Evolutionary conservation across 257 asterid genomes (phyloP).

Genomic region (Ophiorrhiza pumila): DNA sequence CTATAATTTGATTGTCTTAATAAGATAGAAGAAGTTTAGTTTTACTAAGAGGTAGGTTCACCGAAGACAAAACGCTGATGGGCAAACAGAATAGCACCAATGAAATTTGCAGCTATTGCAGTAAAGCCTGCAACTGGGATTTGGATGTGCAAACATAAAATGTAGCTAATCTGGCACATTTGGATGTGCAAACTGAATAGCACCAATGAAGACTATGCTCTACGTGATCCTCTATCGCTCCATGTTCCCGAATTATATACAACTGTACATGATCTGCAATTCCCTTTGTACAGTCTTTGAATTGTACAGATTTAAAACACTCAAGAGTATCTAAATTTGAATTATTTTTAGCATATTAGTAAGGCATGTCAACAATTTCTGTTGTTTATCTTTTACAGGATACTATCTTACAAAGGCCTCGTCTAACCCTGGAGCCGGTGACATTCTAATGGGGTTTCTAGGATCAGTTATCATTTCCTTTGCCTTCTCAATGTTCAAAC

Average conservation of each 20-base stretch:
- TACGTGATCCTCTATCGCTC: not conserved
- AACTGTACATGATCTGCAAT: not conserved
- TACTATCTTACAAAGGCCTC: slow-evolving; percentile 76
- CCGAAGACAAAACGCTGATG: too few species aligned
- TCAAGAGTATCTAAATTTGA: not conserved
- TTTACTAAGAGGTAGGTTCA: too few species aligned
- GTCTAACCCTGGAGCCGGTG: slow-evolving; percentile 98
- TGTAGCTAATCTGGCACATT: not conserved
- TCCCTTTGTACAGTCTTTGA: not conserved
- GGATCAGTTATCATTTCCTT: slow-evolving; percentile 96
- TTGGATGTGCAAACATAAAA: too few species aligned
- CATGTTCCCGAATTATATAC: not conserved
- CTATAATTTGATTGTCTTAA: too few species aligned
- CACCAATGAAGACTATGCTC: not conserved
- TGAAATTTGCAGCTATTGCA: slow-evolving; percentile 82
- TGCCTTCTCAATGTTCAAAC: slow-evolving; percentile 98
- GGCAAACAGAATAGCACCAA: too few species aligned
- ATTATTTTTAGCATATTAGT: not conserved
- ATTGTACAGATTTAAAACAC: not conserved
- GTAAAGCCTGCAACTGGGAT: slow-evolving; percentile 82
- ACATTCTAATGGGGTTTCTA: slow-evolving; percentile 85
- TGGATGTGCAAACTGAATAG: not conserved
- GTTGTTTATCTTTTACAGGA: slow-evolving; percentile 39
- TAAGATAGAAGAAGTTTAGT: too few species aligned
- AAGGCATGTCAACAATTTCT: not conserved